Evolutionary conservation across 2,329 filamentous ascomycete genomes (phyloP), one percentile per base, ranked within the genome.

Genomic region (Stachybotrys echinatus): DNA sequence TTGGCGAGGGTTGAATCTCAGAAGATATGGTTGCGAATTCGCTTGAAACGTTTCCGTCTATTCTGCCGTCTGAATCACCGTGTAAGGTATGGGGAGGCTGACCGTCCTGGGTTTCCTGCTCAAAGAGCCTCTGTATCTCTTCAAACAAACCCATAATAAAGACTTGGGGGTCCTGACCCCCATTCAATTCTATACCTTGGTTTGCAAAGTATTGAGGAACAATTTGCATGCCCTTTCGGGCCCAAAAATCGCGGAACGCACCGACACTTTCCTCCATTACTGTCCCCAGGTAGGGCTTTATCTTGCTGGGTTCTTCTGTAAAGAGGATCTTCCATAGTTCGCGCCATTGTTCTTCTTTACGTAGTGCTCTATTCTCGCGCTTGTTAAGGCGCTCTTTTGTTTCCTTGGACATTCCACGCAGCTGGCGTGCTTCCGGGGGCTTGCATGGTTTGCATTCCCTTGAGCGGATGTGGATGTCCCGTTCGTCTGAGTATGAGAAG

Each of bases 251-350:
- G 7, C 48, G 46, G 18, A 57, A 48, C 48, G 54, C 52, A 12
- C 40, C 37, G 8, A 54, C 22, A 20, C 50, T 50, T 44, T 58
- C 54, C 5, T 50, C 48, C 12, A 52, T 42, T 3, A 49, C 23
- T 12, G 22, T 54, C 4, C 47, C 51, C 7, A 58, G 38, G 27
- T 53, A 51, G 3, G 52, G 48, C 19, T 47, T 48, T 3, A 39
- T 19, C 2, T 39, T 48, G 1, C n/a, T 12, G 14, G 27, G 4
- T 6, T 42, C 46, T 2, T 44, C 46, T 3, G 23, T 43, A n/a
- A 58, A 58, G 1, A 58, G 38, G 23, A 54, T 48, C 1, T 51
- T n/a, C 55, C 54, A 57, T 17, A 58, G 53, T 5, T 42, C n/a
- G 12, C 53, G 47, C 55, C 55, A 58, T 27, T 58, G 53, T 4